Percentiles rank a stretch among this genome's conserved stretches.
phyloP scores from a whole-genome alignment of 495 filamentous ascomycete genomes.

The Aspergillus nidulans region DNA sequence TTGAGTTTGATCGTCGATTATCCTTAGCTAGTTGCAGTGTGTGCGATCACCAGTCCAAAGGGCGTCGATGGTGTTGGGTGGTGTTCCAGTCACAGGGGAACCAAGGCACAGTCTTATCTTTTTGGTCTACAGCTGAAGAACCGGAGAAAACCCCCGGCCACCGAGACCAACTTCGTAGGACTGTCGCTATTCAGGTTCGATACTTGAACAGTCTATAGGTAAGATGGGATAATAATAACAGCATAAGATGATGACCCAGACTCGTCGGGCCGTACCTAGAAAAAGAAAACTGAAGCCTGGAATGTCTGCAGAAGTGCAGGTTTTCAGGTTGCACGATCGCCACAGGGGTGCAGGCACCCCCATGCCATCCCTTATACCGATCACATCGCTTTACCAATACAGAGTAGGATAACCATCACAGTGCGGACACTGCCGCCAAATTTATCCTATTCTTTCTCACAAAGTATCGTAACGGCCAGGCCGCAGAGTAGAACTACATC shows the following conservation, averaged over 20 bases:
- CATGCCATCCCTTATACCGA: not conserved
- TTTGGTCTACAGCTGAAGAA: not conserved
- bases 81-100: not conserved
- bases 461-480: not conserved
- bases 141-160: too few species aligned
- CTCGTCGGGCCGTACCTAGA: not conserved
- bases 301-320: not conserved
- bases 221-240: too few species aligned
- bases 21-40: not conserved
- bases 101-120: not conserved
- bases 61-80: not conserved
- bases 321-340: not conserved
- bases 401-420: not conserved
- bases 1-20: conserved; percentile 2
- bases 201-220: too few species aligned
- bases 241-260: too few species aligned
- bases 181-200: not conserved
- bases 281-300: not conserved
- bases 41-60: not conserved
- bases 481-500: not conserved
- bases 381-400: not conserved
- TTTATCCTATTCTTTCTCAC: not conserved
- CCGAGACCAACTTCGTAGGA: not conserved
- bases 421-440: not conserved
- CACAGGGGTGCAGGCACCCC: too few species aligned